Base-by-base conservation (phyloP, 2,329 filamentous ascomycete species). In the Boeremia lycopersici region DNA sequence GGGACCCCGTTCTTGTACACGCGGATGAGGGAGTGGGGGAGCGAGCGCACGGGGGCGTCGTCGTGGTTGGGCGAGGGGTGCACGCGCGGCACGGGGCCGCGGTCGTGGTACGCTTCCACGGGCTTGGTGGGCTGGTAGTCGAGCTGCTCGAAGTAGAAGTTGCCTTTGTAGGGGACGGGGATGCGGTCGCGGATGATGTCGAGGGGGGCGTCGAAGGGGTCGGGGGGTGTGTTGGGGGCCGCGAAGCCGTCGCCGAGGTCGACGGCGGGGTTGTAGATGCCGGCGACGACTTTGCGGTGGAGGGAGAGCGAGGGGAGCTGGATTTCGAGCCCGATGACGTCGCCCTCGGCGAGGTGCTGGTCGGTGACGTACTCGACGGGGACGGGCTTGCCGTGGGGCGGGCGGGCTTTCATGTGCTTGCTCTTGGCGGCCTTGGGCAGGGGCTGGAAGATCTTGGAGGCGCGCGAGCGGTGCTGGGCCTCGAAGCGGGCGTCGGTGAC, bases 141-240 rank as follows among this genome's bases (percentile, higher is more conserved):
- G 61, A 92, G 89, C 71, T 91, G 89, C 76, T 98, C 93, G 74
- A 96, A 97, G 78, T 96, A 96, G 48, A 93, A 89, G 73, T 96
- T 91, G 36, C 89, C 87, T 75, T 96, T 97, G 80, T 96, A 96
- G 9, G 93, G 87, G 62, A 98, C 96, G 1, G 95, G 93, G 39
- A 97, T 91, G 43, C 95, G 90, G 74, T 99, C 96, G 59, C 96
- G 91, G 56, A 99, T 90, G 59, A 98, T 89, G 73, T 98, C 95
- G 13, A 86, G 78, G 0, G 84, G 84, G n/a, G 83, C 81, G 0
- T 83, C 80, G 29, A 69, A 64, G 1, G 72, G 70, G 12, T 76
- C 75, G 38, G 57, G 60, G 17, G 64, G 19, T 5, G 19, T 47
- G 40, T 57, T 56, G 36, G 61, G 33, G 4, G 84, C 80, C 39